Conservation (phyloP, 805 yeast species). For the Priceomyces melissophilus region DNA sequence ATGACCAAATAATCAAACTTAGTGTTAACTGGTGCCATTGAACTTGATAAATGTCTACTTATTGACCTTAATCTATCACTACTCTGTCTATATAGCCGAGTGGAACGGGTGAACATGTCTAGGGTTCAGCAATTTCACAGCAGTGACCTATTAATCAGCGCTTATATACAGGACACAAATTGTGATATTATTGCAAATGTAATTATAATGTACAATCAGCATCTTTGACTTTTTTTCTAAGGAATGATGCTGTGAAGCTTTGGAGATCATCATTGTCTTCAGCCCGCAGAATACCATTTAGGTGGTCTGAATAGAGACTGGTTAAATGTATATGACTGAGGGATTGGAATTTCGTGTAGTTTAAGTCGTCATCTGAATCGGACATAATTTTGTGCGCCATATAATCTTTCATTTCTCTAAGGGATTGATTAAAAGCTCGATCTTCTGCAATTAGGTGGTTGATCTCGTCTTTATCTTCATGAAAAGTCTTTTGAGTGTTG, state of each 20-base stretch:
- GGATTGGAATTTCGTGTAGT: constrained; percentile 23
- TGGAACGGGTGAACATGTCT: constrained; percentile 9
- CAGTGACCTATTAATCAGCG: no score
- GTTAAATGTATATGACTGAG: constrained; percentile 19
- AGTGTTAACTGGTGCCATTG: constrained; percentile 53
- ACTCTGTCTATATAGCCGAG: constrained; percentile 12
- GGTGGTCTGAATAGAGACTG: constrained; percentile 14
- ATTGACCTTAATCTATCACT: constrained; percentile 21
- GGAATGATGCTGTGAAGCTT: constrained; percentile 22
- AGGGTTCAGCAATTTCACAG: no score
- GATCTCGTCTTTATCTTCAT: constrained; percentile 42
- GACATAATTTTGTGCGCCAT: constrained; percentile 3
- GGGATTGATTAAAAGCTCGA: constrained; percentile 19
- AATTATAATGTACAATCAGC: constrained; percentile 5
- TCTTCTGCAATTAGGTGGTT: constrained; percentile 30
- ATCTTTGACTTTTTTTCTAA: constrained; percentile 28
- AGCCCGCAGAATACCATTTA: constrained; percentile 1
- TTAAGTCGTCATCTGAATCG: constrained; percentile 15
- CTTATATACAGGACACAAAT: no score
- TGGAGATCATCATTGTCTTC: constrained; percentile 16
- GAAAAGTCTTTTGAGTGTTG: constrained; percentile 36
- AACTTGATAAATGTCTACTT: constrained; percentile 25
- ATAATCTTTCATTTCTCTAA: constrained; percentile 21
- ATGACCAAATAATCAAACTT: constrained; percentile 91
- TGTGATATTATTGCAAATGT: no score